Percentiles rank a stretch among this genome's conserved stretches.
Evolutionary conservation across 148 eudicot genomes (phyloP).

Genomic region (Vaccinium macrocarpon): DNA sequence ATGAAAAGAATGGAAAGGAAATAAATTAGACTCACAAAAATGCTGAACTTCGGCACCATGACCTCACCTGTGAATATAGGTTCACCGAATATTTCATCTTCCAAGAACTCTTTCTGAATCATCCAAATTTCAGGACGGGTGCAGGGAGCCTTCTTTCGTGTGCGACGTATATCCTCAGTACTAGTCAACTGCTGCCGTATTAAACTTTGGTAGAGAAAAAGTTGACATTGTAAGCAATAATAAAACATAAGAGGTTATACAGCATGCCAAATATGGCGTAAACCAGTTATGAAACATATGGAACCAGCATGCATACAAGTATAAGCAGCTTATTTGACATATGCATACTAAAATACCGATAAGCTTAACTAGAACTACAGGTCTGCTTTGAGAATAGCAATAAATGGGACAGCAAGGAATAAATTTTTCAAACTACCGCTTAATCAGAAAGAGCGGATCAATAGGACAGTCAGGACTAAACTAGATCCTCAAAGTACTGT

Average conservation of each 20-base stretch:
- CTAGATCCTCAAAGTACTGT: neutral
- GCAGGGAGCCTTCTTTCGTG: slow-evolving; percentile 95
- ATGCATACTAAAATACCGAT: neutral
- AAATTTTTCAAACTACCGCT: neutral
- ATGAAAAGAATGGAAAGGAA: neutral
- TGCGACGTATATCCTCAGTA: slow-evolving; percentile 86
- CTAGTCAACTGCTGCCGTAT: slow-evolving; percentile 81
- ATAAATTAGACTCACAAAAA: neutral
- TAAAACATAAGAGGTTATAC: neutral
- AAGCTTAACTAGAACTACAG: neutral
- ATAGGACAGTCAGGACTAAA: neutral
- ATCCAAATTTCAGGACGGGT: slow-evolving; percentile 76
- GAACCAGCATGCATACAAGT: neutral
- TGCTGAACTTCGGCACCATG: slow-evolving; percentile 8
- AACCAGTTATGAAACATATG: neutral
- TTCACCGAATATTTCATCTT: slow-evolving; percentile 70
- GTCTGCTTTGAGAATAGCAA: neutral
- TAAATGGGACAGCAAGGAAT: neutral
- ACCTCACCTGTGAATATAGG: slow-evolving; percentile 67
- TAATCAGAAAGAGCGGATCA: neutral
- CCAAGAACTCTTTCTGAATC: slow-evolving; percentile 71
- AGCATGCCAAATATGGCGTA: neutral
- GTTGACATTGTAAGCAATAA: slow-evolving; percentile 7
- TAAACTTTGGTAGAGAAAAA: slow-evolving; percentile 34
- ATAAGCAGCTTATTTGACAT: neutral